phyloP scores from a whole-genome alignment of 202 grass and related monocot species.

The Eragrostis tef region DNA sequence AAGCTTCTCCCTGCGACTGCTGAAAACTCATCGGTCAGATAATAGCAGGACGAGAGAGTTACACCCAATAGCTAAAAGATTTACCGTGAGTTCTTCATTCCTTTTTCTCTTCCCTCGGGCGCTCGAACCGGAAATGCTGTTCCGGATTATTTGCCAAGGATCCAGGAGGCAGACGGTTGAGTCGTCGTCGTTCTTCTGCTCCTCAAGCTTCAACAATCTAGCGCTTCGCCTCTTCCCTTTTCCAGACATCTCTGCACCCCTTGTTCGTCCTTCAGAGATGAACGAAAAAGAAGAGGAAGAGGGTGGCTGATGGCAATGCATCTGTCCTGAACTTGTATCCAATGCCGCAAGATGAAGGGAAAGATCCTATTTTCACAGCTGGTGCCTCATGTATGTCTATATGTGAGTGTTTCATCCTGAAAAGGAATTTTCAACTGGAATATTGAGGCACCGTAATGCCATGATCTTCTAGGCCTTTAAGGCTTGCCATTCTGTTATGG shows the following conservation, averaged over 20 bases:
- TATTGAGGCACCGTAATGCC: conserved; percentile 8
- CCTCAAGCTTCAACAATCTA: conserved; percentile 64
- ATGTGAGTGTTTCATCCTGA: conserved; percentile 27
- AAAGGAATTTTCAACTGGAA: conserved; percentile 25
- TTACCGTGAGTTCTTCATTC: conserved; percentile 44
- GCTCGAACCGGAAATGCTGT: conserved; percentile 42
- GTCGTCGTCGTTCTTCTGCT: conserved; percentile 59
- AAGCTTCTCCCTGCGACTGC: conserved; percentile 59
- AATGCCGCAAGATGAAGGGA: not conserved
- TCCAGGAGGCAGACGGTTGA: conserved; percentile 39
- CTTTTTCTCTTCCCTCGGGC: conserved; percentile 54
- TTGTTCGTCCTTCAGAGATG: conserved; percentile 6
- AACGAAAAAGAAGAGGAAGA: not conserved
- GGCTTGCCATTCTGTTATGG: conserved; percentile 23
- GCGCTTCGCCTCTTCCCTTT: conserved; percentile 73
- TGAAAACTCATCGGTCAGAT: conserved; percentile 33
- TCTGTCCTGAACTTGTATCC: not conserved
- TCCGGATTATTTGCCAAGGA: conserved; percentile 47
- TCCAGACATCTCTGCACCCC: conserved; percentile 48
- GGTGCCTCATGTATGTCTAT: conserved; percentile 29
- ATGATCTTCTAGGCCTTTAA: conserved; percentile 36
- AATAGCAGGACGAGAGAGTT: not conserved
- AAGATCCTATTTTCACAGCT: conserved; percentile 46
- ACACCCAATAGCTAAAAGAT: not conserved
- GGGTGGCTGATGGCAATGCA: conserved; percentile 25